These are phyloP conservation scores for Carex arenaria DNA, from an alignment of 202 grass and related monocot species.

Conservation along the genomic window DNA sequence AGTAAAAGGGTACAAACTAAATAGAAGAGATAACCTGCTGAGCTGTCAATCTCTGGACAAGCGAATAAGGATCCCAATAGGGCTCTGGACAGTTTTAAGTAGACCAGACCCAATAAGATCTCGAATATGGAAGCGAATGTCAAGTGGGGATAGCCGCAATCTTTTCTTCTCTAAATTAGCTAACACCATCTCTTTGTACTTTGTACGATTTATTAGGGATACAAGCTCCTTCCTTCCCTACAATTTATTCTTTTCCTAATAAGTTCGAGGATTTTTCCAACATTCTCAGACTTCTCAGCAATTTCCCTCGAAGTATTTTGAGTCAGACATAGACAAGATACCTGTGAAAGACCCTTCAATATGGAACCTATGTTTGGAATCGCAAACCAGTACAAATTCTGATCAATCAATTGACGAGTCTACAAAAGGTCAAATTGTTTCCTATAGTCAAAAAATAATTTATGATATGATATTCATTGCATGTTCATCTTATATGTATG, in stretches of 20 bases:
- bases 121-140: slow-evolving; percentile 59
- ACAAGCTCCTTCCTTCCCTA: slow-evolving; percentile 80
- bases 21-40: neutral
- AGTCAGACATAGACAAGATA: slow-evolving; percentile 30
- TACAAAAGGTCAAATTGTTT: slow-evolving; percentile 28
- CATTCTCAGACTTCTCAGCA: neutral
- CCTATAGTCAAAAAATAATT: neutral
- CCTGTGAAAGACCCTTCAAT: slow-evolving; percentile 77
- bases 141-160: slow-evolving; percentile 62
- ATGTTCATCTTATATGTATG: neutral
- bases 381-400: slow-evolving; percentile 80
- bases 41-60: slow-evolving; percentile 54
- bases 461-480: slow-evolving; percentile 5
- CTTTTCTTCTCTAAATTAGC: slow-evolving; percentile 62
- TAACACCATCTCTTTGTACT: slow-evolving; percentile 74
- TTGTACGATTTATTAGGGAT: slow-evolving; percentile 52
- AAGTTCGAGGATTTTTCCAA: slow-evolving; percentile 14
- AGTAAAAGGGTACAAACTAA: neutral
- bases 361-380: slow-evolving; percentile 73
- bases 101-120: slow-evolving; percentile 82
- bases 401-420: slow-evolving; percentile 84
- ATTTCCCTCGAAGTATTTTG: neutral
- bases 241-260: slow-evolving; percentile 5
- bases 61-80: slow-evolving; percentile 63
- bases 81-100: slow-evolving; percentile 60